These are phyloP conservation scores for Chrysoporthe puriensis DNA, from an alignment of 2,329 filamentous ascomycete genomes.

Conservation along the genomic window DNA sequence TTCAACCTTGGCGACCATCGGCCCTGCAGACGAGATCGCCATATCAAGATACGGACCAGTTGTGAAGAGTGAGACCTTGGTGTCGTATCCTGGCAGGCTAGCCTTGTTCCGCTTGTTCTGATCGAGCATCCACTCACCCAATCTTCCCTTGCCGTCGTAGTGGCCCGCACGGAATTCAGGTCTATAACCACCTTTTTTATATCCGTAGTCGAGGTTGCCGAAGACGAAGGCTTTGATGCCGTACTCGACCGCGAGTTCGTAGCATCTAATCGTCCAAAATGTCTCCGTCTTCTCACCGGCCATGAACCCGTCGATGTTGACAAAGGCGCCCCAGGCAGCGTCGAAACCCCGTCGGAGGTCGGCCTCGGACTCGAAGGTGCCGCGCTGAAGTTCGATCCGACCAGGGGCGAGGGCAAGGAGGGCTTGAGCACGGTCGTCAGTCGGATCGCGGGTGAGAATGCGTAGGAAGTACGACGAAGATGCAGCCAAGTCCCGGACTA, in stretches of 20 bases:
- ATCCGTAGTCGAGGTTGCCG: conserved; percentile 30
- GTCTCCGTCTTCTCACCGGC: conserved; percentile 31
- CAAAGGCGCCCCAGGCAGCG: conserved; percentile 44
- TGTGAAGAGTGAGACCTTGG: conserved; percentile 44
- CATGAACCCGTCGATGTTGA: conserved; percentile 32
- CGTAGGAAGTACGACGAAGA: conserved; percentile 49
- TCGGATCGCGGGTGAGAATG: conserved; percentile 51
- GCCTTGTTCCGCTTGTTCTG: conserved; percentile 42
- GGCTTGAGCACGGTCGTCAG: conserved; percentile 44
- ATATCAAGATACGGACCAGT: conserved; percentile 53
- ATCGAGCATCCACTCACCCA: conserved; percentile 49
- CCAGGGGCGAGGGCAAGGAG: conserved; percentile 46
- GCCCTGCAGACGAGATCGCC: conserved; percentile 40
- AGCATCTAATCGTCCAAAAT: conserved; percentile 30
- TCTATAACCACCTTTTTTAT: conserved; percentile 28
- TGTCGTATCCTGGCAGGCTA: conserved; percentile 31
- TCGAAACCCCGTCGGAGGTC: conserved; percentile 48
- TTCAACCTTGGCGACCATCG: conserved; percentile 46
- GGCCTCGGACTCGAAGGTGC: conserved; percentile 51
- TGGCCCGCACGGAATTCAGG: conserved; percentile 24
- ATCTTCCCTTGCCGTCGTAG: conserved; percentile 47
- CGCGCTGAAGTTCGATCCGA: conserved; percentile 49
- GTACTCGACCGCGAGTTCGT: conserved; percentile 29
- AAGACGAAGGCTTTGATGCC: conserved; percentile 28
- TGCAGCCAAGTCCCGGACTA: conserved; percentile 46